These are phyloP conservation scores for Tricholoma sp. DNA, from an alignment of 768 basidiomycete genomes.

Conservation along the genomic window DNA sequence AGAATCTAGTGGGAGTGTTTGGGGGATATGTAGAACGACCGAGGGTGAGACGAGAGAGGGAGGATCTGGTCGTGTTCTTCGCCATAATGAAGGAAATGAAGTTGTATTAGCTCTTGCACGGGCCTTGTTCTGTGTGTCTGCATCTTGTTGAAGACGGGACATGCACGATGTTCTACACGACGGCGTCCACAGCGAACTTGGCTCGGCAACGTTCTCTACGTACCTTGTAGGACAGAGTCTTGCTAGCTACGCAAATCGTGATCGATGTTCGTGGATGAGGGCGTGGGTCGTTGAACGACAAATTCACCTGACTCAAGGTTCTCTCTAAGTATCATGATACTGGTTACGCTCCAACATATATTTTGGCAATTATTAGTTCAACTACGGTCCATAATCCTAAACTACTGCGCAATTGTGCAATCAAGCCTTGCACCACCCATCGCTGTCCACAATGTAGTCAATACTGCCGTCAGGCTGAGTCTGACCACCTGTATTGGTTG, in stretches of 20 bases:
- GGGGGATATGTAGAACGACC: slow-evolving; percentile 18
- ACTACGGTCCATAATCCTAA: too few species aligned
- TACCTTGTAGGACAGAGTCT: slow-evolving; percentile 5
- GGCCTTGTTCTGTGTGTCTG: slow-evolving; percentile 19
- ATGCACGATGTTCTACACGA: slow-evolving; percentile 15
- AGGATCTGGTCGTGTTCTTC: slow-evolving; percentile 19
- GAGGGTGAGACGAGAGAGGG: slow-evolving; percentile 8
- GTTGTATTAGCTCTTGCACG: slow-evolving; percentile 32
- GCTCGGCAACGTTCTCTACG: slow-evolving; percentile 5
- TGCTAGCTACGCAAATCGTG: neutral
- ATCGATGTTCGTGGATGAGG: neutral
- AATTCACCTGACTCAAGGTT: too few species aligned
- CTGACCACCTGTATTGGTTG: slow-evolving; percentile 39
- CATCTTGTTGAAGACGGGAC: slow-evolving; percentile 24
- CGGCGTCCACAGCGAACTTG: neutral
- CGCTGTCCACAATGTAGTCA: slow-evolving; percentile 36
- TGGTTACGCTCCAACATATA: too few species aligned
- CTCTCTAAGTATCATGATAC: too few species aligned
- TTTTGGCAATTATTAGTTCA: too few species aligned
- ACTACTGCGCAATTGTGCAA: too few species aligned
- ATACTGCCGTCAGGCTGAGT: slow-evolving; percentile 36
- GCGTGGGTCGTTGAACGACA: neutral
- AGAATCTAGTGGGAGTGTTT: slow-evolving; percentile 31
- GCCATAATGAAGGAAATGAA: slow-evolving; percentile 28
- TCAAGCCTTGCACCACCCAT: slow-evolving; percentile 36